Base-by-base conservation (phyloP, 768 basidiomycete species). In the Panaeolus papilionaceus region DNA sequence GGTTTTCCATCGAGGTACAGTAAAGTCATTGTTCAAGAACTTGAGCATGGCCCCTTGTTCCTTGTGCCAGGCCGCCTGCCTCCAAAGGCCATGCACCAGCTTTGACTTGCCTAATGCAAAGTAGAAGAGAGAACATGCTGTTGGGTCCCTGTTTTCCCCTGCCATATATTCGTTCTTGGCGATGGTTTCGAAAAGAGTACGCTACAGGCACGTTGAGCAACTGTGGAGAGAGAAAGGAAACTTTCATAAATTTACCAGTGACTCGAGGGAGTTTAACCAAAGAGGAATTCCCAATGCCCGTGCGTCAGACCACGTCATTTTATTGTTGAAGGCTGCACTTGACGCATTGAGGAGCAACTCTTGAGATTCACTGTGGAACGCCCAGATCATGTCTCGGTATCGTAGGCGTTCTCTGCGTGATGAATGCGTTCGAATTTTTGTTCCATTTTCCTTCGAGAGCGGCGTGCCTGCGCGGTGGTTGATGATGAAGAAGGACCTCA, bases 331-430 rank as follows among this genome's bases (percentile, higher is more conserved):
- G 12, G 92, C 90, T 3, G 84, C 79, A 16, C 84, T 84, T 2
- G 92, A 92, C 3, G 91, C 89, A 33, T 84, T 81, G 64, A 98
- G 77, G 4, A 99, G 78, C 54, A 98, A 77, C 18, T 92, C 94
- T 73, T 99, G 96, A 73, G 90, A 94, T 78, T 98, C 95, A 74
- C 96, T 98, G 72, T 98, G 93, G 75, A 92, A 96, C 0, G 96
- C 97, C 96, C 97, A 99, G 33, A 98, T 85, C 82, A 98, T 94
- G 77, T 99, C 97, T 39, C 98, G 89, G 77, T 92, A 96, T 23
- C 94, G 88, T 61, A 97, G 83, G n/a, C 94, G 86, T 73, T 91
- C 89, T 72, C 94, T 82, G 71, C 87, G 84, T 37, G 85, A 88
- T 45, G 86, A 84, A 69, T 79, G 80, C 40, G 80, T 79, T 33